Base-by-base conservation (phyloP, 2,329 filamentous ascomycete genomes). In the Trichoderma sp. region DNA sequence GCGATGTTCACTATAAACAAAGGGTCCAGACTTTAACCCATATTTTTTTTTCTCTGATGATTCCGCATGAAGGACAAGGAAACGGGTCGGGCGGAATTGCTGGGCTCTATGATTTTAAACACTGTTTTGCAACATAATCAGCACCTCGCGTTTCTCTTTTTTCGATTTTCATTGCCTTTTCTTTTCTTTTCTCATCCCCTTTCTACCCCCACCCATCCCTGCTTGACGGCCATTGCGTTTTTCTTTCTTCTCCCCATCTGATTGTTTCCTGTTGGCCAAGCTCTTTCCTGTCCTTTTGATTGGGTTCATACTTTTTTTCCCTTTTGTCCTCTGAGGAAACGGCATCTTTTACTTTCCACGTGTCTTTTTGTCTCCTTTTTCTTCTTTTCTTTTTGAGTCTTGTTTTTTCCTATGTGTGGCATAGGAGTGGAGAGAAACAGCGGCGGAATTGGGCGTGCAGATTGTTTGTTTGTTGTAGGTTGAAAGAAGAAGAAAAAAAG, bases 281-380 rank as follows among this genome's bases (percentile, higher is more conserved):
- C 68, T 31, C 16, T 75, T 59, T 75, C 56, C 67, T 63, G 33
- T 75, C 45, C 56, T 41, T 64, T 66, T 73, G 69, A 41, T 65
- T 65, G 60, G 60, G 60, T 38, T 65, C 59, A 71, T 79, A 77
- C 71, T 65, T 59, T 74, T 80, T 78, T 75, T 80, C 11, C 45
- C 75, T 76, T 80, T 75, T 75, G 68, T 75, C 18, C 5, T 75
- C 35, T 24, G 67, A 67, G 68, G 74, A 50, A 69, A 65, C n/a
- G 35, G 31, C 60, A 73, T 53, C 18, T 65, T 65, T 73, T 53
- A 50, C 69, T 35, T 41, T 65, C 68, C 16, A 31, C 33, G 29
- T 35, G 38, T 56, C 50, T 56, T 24, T 24, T 64, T 33, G 16
- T 41, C 27, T 38, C 35, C 24, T 31, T 59, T 59, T 53, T 27